These are phyloP conservation scores for Candida krabiensis DNA, from an alignment of 805 yeast species.

Conservation along the genomic window DNA sequence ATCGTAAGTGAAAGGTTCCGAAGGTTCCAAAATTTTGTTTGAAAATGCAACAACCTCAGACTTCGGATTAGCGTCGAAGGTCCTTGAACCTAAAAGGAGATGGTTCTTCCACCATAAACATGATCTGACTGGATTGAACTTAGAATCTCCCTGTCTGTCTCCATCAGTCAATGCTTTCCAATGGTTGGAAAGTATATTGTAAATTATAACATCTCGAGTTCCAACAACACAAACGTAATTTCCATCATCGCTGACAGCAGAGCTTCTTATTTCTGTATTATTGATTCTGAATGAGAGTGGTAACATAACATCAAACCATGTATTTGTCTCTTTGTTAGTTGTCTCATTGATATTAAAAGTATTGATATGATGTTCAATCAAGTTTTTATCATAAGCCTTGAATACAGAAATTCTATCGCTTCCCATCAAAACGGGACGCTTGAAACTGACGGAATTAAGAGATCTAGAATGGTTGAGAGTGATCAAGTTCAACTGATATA, in stretches of 20 bases:
- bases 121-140: slow-evolving; percentile 32
- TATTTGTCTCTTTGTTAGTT: slow-evolving; percentile 38
- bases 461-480: slow-evolving; percentile 25
- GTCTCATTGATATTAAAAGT: slow-evolving; percentile 18
- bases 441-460: slow-evolving; percentile 24
- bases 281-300: slow-evolving; percentile 46
- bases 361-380: slow-evolving; percentile 36
- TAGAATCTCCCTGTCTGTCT: slow-evolving; percentile 28
- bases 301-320: slow-evolving; percentile 47
- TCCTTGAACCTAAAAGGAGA: slow-evolving; percentile 30
- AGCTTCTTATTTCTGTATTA: slow-evolving; percentile 43
- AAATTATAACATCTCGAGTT: slow-evolving; percentile 43
- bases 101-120: slow-evolving; percentile 39
- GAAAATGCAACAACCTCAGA: slow-evolving; percentile 34
- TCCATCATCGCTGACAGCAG: slow-evolving; percentile 48
- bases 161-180: slow-evolving; percentile 46
- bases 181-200: slow-evolving; percentile 37
- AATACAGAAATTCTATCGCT: slow-evolving; percentile 43
- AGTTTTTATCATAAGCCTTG: slow-evolving; percentile 46
- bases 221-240: slow-evolving; percentile 51
- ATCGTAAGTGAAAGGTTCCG: slow-evolving; percentile 27
- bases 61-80: slow-evolving; percentile 21
- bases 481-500: slow-evolving; percentile 29
- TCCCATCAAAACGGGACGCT: slow-evolving; percentile 43
- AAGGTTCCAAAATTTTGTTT: slow-evolving; percentile 21